Evolutionary conservation across 2,329 filamentous ascomycete genomes (phyloP), one percentile per base, ranked within the genome.

Genomic region (Aspergillus arachidicola): DNA sequence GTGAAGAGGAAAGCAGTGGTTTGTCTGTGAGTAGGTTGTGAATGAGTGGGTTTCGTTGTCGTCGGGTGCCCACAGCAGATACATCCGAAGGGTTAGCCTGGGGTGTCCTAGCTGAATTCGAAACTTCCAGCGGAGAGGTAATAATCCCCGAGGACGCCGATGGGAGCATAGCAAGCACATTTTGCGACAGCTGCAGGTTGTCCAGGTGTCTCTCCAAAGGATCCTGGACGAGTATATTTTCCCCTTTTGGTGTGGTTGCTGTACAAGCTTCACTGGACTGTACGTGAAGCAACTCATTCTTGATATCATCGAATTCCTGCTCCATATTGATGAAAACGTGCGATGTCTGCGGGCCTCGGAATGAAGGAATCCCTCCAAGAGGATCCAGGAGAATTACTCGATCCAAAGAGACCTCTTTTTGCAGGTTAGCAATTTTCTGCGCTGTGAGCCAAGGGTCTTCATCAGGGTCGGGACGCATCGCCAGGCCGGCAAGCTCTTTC

Each of bases 11-110:
- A 68, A 93, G 91, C 16, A 94, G 86, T 0, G 95, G 94, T 72
- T 97, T 96, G 79, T 99, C 95, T 2, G 95, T 99, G 11, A 99
- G 85, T 1, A 99, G 87, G 71, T 97, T 98, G 78, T 99, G 93
- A 53, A 99, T 95, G 1, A 99, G 82, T 0, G 94, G 93, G 71
- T 99, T 99, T 72, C 86, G 86, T 62, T 87, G 85, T 77, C 85
- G 80, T 76, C 85, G 83, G 59, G 85, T 87, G 62, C 82, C 82
- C 63, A 87, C 82, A 57, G 83, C 82, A 6, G 81, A 79, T 10
- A 76, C 66, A 59, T 79, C 77, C 30, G 73, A 63, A 4, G 64
- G 64, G 16, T 71, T 63, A 11, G 71, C 65, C 43, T 73, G 67
- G 1, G 73, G 66, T 41, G 71, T 65, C 28, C 69, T 70, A 16